Conservation (phyloP, 2,329 filamentous ascomycete species). For the Shiraia sp. region DNA sequence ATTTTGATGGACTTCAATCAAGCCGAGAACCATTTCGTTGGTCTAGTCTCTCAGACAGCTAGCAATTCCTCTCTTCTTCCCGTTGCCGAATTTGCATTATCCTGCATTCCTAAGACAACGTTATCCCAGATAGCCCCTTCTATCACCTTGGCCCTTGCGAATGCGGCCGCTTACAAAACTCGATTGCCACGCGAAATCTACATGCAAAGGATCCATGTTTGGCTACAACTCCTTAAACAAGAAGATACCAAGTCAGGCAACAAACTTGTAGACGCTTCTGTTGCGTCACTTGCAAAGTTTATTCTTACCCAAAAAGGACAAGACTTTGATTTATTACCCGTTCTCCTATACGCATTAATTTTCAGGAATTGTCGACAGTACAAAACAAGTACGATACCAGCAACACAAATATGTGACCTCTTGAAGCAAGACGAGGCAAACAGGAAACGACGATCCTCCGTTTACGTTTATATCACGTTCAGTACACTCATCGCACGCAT, state of each 20-base stretch:
- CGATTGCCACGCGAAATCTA: background rate
- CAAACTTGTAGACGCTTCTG: slow-evolving; percentile 6
- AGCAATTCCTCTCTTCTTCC: slow-evolving; percentile 1
- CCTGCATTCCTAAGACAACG: slow-evolving; percentile 13
- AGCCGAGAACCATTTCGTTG: background rate
- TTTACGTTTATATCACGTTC: no score
- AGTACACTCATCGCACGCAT: no score
- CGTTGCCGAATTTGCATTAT: slow-evolving; percentile 9
- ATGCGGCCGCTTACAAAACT: slow-evolving; percentile 1
- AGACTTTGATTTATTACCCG: background rate
- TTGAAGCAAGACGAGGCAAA: background rate
- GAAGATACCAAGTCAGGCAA: slow-evolving; percentile 10
- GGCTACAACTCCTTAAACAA: slow-evolving; percentile 23
- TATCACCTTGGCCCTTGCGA: slow-evolving; percentile 12
- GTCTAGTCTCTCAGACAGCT: background rate
- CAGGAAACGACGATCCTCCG: no score
- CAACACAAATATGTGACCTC: slow-evolving; percentile 6
- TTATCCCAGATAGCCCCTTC: slow-evolving; percentile 9
- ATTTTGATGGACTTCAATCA: background rate
- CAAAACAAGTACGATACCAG: background rate
- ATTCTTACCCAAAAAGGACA: background rate
- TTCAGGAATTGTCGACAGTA: background rate
- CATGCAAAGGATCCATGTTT: slow-evolving; percentile 10
- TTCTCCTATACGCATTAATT: background rate
- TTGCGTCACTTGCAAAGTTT: slow-evolving; percentile 1